These are phyloP conservation scores for Aspergillus sp. DNA, from an alignment of 2,329 filamentous ascomycete species.

Conservation along the genomic window DNA sequence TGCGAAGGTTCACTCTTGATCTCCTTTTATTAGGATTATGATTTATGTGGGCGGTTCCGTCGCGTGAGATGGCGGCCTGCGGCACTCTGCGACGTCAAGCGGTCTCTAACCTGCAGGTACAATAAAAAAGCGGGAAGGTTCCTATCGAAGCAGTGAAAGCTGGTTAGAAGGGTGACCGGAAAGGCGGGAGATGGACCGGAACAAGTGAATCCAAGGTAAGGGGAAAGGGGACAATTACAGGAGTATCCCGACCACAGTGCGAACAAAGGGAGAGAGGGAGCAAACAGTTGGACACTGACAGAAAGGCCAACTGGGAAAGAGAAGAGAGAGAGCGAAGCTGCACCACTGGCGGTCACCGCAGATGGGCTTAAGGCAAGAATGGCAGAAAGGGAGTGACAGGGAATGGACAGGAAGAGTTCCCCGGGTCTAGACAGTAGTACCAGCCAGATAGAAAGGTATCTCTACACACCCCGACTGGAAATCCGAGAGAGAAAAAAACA, in stretches of 20 bases:
- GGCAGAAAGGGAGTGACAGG: slow-evolving; percentile 4
- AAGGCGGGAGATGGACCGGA: not conserved
- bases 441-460: not conserved
- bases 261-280: slow-evolving; percentile 9
- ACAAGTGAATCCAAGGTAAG: not conserved
- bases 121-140: slow-evolving; percentile 4
- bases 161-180: not conserved
- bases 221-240: slow-evolving; percentile 7
- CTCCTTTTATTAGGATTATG: slow-evolving; percentile 1
- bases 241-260: not conserved
- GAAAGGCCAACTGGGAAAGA: not conserved
- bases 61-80: slow-evolving; percentile 26
- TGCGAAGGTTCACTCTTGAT: slow-evolving; percentile 7
- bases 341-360: not conserved
- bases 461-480: not conserved
- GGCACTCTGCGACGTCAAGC: slow-evolving; percentile 22
- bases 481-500: not conserved
- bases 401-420: not conserved
- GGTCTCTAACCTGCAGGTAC: slow-evolving; percentile 11
- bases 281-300: slow-evolving; percentile 7
- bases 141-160: not conserved
- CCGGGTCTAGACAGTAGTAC: not conserved
- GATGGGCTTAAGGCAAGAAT: slow-evolving; percentile 4
- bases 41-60: slow-evolving; percentile 8
- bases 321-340: slow-evolving; percentile 1